These are phyloP conservation scores for Aspergillus leporis DNA, from an alignment of 495 filamentous ascomycete species.

Conservation along the genomic window DNA sequence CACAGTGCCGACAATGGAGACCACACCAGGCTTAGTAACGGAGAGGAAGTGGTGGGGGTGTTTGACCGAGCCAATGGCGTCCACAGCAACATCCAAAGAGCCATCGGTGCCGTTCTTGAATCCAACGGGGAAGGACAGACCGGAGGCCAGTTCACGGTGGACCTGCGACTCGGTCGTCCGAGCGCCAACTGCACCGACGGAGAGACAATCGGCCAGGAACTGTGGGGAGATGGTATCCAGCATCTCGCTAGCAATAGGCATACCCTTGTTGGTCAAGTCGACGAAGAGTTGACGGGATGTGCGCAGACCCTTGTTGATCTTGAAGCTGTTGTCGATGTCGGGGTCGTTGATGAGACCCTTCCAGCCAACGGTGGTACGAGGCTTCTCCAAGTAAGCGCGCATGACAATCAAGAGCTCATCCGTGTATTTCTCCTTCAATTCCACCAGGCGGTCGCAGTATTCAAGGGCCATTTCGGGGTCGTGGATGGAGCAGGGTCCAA, in stretches of 20 bases:
- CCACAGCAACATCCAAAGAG: conserved; percentile 83
- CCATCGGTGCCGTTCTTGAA: conserved; percentile 99
- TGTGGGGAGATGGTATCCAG: conserved; percentile 98
- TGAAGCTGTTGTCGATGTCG: conserved; percentile 96
- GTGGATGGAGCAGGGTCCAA: conserved; percentile 97
- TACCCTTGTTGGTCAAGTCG: conserved; percentile 88
- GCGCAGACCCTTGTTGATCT: conserved; percentile 96
- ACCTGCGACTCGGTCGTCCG: conserved; percentile 95
- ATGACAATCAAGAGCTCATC: conserved; percentile 93
- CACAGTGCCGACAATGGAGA: conserved; percentile 90
- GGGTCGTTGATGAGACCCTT: conserved; percentile 99
- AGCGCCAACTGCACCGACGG: conserved; percentile 90
- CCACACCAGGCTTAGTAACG: conserved; percentile 95
- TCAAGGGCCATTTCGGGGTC: conserved; percentile 89
- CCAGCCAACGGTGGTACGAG: conserved; percentile 97
- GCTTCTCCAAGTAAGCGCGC: conserved; percentile 98
- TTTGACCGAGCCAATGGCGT: conserved; percentile 92
- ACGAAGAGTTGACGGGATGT: conserved; percentile 89
- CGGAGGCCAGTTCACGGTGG: conserved; percentile 91
- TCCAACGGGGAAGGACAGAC: conserved; percentile 93
- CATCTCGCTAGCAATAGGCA: conserved; percentile 99
- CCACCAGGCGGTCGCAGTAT: conserved; percentile 83
- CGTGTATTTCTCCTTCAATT: conserved; percentile 85
- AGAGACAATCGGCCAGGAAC: conserved; percentile 92
- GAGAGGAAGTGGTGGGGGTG: conserved; percentile 98